These are phyloP conservation scores for Jimgerdemannia flammicorona DNA, from an alignment of 192 early-diverging fungal genomes.

Conservation along the genomic window DNA sequence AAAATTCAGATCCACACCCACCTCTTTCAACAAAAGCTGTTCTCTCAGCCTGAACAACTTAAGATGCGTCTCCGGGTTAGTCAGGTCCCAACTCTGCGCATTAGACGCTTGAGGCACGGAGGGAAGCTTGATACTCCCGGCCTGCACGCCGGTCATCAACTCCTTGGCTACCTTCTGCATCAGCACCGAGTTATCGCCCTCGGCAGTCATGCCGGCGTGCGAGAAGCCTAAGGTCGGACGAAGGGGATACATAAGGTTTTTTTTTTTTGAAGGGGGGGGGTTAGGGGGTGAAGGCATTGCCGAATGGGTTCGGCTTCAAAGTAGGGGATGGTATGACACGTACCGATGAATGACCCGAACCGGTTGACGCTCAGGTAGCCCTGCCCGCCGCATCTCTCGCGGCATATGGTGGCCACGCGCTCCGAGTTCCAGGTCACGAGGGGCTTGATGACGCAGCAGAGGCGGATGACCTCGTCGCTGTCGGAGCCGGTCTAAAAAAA, in stretches of 20 bases:
- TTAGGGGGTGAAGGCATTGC: background rate
- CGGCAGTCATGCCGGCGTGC: constrained; percentile 77
- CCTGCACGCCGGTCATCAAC: constrained; percentile 51
- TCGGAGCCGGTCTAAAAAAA: constrained; percentile 35
- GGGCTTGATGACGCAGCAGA: constrained; percentile 78
- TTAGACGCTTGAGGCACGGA: constrained; percentile 31
- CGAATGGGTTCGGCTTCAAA: background rate
- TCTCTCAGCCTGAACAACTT: constrained; percentile 47
- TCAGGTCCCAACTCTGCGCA: constrained; percentile 45
- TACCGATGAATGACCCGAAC: constrained; percentile 56
- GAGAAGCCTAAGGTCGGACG: constrained; percentile 12
- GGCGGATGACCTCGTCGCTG: constrained; percentile 58
- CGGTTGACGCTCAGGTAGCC: constrained; percentile 67
- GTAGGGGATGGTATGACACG: background rate
- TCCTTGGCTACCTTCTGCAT: constrained; percentile 81
- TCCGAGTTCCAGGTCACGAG: constrained; percentile 73
- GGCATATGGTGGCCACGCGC: constrained; percentile 58
- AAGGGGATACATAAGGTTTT: background rate
- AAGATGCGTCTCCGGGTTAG: constrained; percentile 33
- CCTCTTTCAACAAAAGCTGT: constrained; percentile 39
- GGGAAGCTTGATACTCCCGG: constrained; percentile 37
- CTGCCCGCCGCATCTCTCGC: constrained; percentile 75
- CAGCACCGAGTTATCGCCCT: constrained; percentile 75
- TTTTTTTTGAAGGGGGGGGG: background rate
- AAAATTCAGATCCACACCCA: constrained; percentile 9